These are phyloP conservation scores for Pugionium cornutum DNA, from an alignment of 345 rosid species.

Conservation along the genomic window DNA sequence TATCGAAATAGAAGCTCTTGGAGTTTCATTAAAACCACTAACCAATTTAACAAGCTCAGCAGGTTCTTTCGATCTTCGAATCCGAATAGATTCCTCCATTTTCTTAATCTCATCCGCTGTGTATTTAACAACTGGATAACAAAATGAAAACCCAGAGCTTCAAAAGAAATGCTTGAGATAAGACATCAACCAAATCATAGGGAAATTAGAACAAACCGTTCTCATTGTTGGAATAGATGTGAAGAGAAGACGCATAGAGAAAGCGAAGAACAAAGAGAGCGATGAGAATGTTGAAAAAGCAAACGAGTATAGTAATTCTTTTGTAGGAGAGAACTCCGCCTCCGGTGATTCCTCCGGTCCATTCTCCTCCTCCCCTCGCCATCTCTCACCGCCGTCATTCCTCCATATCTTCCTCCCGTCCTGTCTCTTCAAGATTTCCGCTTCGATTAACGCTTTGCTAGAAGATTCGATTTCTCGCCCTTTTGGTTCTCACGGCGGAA, in stretches of 20 bases:
- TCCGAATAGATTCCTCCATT: constrained; percentile 86
- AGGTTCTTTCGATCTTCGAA: constrained; percentile 77
- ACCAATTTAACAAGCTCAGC: constrained; percentile 65
- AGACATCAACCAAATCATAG: no score
- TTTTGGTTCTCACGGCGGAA: constrained; percentile 4
- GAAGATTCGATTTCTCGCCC: constrained; percentile 25
- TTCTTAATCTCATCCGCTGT: constrained; percentile 80
- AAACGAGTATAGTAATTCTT: constrained; percentile 75
- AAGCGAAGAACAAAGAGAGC: constrained; percentile 91
- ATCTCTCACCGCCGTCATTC: constrained; percentile 55
- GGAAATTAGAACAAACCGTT: constrained; percentile 31
- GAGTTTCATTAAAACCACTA: constrained; percentile 20
- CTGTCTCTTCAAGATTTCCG: constrained; percentile 29
- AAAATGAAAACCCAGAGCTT: background rate
- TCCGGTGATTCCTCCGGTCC: constrained; percentile 51
- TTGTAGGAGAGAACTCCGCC: constrained; percentile 65
- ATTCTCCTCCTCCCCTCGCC: constrained; percentile 69
- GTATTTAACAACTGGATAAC: constrained; percentile 59
- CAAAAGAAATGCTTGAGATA: background rate
- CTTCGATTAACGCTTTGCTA: constrained; percentile 18
- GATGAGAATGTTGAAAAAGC: constrained; percentile 82
- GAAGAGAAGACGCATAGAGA: constrained; percentile 80
- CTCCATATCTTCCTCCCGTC: constrained; percentile 43
- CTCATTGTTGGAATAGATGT: constrained; percentile 57
- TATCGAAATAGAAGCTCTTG: background rate